A percentile compares a stretch with the other conserved stretches of the same genome.
Conservation (phyloP, 495 filamentous ascomycete genomes). For the Daldinia childiae region DNA sequence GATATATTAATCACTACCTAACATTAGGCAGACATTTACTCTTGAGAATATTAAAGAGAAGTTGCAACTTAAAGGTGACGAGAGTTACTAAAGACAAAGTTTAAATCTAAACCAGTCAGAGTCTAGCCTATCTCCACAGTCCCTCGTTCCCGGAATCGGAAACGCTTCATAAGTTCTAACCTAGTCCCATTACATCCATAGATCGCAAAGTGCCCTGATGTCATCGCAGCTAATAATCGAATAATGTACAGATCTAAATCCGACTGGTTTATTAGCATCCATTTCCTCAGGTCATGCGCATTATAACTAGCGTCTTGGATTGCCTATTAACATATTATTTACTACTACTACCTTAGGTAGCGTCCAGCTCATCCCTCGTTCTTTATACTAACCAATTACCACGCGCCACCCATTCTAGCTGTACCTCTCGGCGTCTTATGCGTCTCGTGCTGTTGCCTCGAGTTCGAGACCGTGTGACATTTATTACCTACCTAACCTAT, state of each 20-base stretch:
- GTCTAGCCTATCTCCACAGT: constrained; percentile 9
- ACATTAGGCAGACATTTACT: no score
- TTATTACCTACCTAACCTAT: no score
- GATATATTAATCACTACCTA: no score
- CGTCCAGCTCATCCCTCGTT: constrained; percentile 23
- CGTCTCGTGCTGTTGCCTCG: constrained; percentile 30
- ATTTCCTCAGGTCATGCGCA: constrained; percentile 24
- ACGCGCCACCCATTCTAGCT: constrained; percentile 40
- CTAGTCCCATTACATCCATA: constrained; percentile 23
- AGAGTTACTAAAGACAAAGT: neutral
- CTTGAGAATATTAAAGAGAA: neutral
- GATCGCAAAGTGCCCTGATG: constrained; percentile 26
- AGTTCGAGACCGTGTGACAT: constrained; percentile 38
- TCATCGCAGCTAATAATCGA: constrained; percentile 16
- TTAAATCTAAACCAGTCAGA: constrained; percentile 8
- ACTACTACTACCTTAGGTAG: constrained; percentile 2
- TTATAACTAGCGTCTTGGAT: constrained; percentile 5
- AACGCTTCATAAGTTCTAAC: no score
- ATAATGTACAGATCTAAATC: constrained; percentile 3
- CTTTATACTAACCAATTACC: constrained; percentile 30
- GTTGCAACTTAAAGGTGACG: neutral
- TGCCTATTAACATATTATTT: constrained; percentile 12
- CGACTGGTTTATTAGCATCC: constrained; percentile 14
- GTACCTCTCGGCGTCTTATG: neutral
- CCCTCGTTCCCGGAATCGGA: neutral